These are phyloP conservation scores for Dittrichia graveolens DNA, from an alignment of 129 eudicot species.

Conservation along the genomic window DNA sequence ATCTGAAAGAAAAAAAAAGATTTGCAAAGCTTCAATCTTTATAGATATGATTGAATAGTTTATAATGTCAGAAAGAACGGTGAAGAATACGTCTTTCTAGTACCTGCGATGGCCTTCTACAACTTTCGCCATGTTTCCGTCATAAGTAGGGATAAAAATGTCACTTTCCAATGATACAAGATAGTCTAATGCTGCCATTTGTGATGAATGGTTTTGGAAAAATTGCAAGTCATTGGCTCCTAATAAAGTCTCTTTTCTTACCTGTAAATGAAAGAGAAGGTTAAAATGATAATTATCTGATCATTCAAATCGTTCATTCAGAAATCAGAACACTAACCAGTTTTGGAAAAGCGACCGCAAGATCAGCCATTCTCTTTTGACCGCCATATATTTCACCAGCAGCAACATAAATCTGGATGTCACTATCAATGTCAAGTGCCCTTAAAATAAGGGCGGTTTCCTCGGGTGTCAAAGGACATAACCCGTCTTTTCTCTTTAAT, in stretches of 20 bases:
- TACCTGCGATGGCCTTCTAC: constrained; percentile 99
- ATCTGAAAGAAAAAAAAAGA: no score
- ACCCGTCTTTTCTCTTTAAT: constrained; percentile 80
- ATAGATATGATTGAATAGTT: constrained; percentile 1
- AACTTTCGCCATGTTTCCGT: constrained; percentile 97
- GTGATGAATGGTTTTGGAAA: constrained; percentile 89
- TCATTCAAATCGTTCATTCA: not conserved
- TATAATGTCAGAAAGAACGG: not conserved
- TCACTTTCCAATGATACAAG: constrained; percentile 94
- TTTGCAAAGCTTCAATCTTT: constrained; percentile 5
- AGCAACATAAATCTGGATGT: constrained; percentile 83
- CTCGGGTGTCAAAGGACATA: constrained; percentile 96
- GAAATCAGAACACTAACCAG: not conserved
- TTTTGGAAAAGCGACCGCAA: constrained; percentile 35
- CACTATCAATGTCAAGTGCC: constrained; percentile 78
- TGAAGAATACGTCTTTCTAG: not conserved
- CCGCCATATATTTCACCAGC: constrained; percentile 98
- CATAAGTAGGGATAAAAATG: constrained; percentile 87
- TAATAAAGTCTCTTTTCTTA: constrained; percentile 84
- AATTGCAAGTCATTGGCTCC: constrained; percentile 65
- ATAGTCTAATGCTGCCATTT: constrained; percentile 96
- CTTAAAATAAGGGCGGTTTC: constrained; percentile 82
- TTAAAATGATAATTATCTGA: not conserved
- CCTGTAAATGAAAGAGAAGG: constrained; percentile 47
- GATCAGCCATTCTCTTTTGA: constrained; percentile 70